Evolutionary conservation across 192 early-diverging fungal species (phyloP), one percentile per base, ranked within the genome.

Genomic region (Oehlia diaphana): DNA sequence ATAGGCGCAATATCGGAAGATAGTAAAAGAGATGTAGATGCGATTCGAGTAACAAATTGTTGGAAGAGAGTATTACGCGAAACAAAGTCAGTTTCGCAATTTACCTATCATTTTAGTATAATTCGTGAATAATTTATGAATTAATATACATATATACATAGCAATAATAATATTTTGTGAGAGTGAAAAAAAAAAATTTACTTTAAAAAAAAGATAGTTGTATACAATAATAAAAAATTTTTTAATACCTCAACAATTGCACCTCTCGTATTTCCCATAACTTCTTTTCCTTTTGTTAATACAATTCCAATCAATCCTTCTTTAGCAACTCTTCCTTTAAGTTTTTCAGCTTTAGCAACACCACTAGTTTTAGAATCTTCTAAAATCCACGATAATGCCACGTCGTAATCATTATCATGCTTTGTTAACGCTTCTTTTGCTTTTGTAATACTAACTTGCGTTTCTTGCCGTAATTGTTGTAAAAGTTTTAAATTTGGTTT

Each of bases 1-100:
- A 21, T 50, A 13, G 75, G 21, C 12, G 72, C 12, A 21, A 72
- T 21, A 58, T 80, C 81, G 19, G 81, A 72, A 14, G 87, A 82
- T 9, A 89, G 79, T 42, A 88, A 77, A 12, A 90, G 76, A 19
- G 90, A 87, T 3, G 91, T 90, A 0, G 89, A 82, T 4, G 87
- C 89, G 73, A 92, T 86, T 71, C 86, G 88, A 21, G 83, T 82
- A 21, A 92, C 94, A 58, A 96, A 87, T 42, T 91, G 85, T 44
- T 91, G 89, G 88, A 98, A 98, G 66, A 92, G 82, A 35, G 82
- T 83, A 80, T 93, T 94, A 74, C 94, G 90, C 9, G 95, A 94
- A 7, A 99, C 97, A 90, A 99, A 99, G 82, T 99, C 97, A 0
- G 97, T 97, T 83, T 99, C 97, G 77, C 94, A 96, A 84, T 95